Evolutionary conservation across 495 filamentous ascomycete species (phyloP).

Genomic region (Aspergillus nidulans): DNA sequence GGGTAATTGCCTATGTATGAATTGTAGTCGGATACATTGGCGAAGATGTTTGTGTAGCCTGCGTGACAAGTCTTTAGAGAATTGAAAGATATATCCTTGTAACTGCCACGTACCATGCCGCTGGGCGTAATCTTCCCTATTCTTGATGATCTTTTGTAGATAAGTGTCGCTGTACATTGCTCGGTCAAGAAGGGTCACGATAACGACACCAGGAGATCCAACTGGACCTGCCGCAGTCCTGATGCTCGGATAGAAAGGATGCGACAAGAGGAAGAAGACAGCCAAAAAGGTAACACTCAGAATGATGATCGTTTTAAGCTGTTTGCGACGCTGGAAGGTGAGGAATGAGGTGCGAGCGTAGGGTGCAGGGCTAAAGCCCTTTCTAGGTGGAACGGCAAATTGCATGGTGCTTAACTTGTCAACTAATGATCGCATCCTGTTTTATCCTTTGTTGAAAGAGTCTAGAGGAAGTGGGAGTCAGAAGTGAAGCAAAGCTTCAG

Average conservation of each 20-base stretch:
- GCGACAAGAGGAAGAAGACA: constrained; percentile 60
- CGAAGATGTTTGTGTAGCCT: constrained; percentile 90
- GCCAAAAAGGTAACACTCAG: constrained; percentile 51
- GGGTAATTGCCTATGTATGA: constrained; percentile 58
- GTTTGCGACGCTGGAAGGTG: constrained; percentile 58
- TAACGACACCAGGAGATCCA: constrained; percentile 75
- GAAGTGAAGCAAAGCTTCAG: not conserved
- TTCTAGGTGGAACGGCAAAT: constrained; percentile 83
- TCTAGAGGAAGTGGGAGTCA: not conserved
- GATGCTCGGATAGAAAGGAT: constrained; percentile 39
- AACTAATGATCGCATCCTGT: not conserved
- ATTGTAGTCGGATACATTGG: constrained; percentile 66
- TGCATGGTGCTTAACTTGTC: constrained; percentile 59
- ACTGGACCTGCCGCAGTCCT: constrained; percentile 42
- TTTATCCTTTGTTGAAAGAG: not conserved
- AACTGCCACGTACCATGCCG: constrained; percentile 67
- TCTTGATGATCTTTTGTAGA: constrained; percentile 67
- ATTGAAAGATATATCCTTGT: not conserved
- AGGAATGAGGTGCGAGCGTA: constrained; percentile 57
- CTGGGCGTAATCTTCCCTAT: constrained; percentile 79
- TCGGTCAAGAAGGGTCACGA: constrained; percentile 80
- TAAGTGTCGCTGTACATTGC: constrained; percentile 56
- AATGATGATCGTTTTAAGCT: constrained; percentile 59
- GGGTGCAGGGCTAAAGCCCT: constrained; percentile 64
- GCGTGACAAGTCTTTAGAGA: not conserved